phyloP scores from a whole-genome alignment of 1,139 yeast species.

The Diutina scorzettiae region DNA sequence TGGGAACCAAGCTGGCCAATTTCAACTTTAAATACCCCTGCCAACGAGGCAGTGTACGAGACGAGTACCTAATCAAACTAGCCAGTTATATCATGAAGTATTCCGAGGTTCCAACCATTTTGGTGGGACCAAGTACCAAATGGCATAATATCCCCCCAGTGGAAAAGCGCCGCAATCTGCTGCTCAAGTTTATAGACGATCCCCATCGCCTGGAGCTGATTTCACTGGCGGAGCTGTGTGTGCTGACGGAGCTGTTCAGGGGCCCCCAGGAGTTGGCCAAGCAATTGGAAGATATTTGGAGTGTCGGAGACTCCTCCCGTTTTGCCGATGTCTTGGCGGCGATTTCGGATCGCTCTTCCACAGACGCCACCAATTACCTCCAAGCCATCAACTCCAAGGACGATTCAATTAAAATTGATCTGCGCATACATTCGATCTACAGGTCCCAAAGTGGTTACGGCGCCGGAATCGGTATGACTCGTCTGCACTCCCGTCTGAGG shows the following conservation, averaged over 20 bases:
- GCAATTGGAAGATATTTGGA: neutral
- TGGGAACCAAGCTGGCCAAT: constrained; percentile 28
- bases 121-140: constrained; percentile 17
- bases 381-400: neutral
- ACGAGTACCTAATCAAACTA: constrained; percentile 21
- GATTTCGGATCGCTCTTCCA: neutral
- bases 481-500: neutral
- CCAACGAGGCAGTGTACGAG: constrained; percentile 5
- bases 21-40: constrained; percentile 33
- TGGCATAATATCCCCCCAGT: neutral
- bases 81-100: constrained; percentile 30
- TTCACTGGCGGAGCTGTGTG: neutral
- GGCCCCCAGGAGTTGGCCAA: neutral
- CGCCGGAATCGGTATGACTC: neutral
- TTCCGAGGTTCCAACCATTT: constrained; percentile 28
- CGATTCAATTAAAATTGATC: neutral
- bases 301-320: neutral
- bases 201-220: neutral
- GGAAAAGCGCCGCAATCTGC: neutral
- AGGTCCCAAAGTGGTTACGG: neutral
- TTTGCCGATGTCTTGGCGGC: neutral
- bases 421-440: neutral
- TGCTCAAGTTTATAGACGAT: neutral
- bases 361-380: neutral
- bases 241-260: neutral